Conservation (phyloP, 2,329 filamentous ascomycete genomes). For the Trichoderma endophyticum region DNA sequence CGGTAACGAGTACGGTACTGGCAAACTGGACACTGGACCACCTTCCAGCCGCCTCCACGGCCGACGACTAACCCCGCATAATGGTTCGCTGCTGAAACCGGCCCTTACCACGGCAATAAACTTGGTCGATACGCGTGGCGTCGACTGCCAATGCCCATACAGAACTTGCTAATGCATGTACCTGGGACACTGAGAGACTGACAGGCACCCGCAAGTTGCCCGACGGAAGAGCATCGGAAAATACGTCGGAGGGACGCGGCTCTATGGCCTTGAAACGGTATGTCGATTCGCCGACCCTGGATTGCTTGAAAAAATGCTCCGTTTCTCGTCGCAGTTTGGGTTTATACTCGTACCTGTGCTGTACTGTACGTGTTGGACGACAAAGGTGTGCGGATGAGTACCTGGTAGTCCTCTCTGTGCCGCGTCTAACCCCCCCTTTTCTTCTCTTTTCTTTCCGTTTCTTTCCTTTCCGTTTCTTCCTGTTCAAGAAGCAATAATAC, state of each 20-base stretch:
- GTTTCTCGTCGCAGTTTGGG: neutral
- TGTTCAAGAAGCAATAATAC: neutral
- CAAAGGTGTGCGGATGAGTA: neutral
- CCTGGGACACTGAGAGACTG: neutral
- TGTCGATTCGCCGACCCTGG: constrained; percentile 13
- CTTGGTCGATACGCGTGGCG: constrained; percentile 11
- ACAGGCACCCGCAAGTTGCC: constrained; percentile 2
- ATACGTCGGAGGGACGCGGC: constrained; percentile 7
- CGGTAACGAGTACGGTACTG: neutral
- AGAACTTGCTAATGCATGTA: constrained; percentile 3
- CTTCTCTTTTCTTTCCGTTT: neutral
- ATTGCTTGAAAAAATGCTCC: neutral
- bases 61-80: constrained; percentile 18
- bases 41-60: neutral
- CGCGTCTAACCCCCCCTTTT: neutral
- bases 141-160: neutral
- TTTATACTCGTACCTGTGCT: neutral
- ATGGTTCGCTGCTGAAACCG: constrained; percentile 14
- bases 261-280: neutral
- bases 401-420: neutral
- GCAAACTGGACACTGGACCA: neutral
- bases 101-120: constrained; percentile 15
- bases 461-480: neutral
- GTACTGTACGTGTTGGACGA: neutral
- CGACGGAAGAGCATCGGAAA: constrained; percentile 12